Evolutionary conservation across 768 basidiomycete species (phyloP), one percentile per base, ranked within the genome.

Genomic region (Panellus pusillus): DNA sequence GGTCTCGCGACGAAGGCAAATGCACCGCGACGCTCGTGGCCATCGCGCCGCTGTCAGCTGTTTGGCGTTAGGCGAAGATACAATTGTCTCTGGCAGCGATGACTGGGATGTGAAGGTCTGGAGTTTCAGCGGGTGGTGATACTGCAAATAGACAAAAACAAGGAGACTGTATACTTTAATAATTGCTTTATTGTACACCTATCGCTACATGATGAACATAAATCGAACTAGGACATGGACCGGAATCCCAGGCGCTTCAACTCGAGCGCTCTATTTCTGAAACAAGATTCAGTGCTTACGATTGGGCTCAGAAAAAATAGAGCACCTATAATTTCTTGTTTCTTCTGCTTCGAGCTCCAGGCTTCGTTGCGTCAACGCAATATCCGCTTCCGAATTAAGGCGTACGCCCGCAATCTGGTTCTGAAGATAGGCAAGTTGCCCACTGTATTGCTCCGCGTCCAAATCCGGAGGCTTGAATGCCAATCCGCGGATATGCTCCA

Each of bases 81-180:
- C 95, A 72, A 91, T 97, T 41, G 83, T 98, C 9, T 95, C 93
- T n/a, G 94, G 95, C 9, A 93, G 93, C 61, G 95, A 98, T 66
- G 95, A 97, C 64, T 83, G 89, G 18, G 87, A 91, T 55, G 74
- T 98, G 50, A 86, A 85, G 65, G 78, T 97, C 41, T 98, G 95
- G 94, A 83, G 75, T 65, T 87, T 87, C 48, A 72, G 76, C 57
- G 75, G 74, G 59, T 77, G 61, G 72, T 15, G 27, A 35, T 35
- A 9, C 14, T 35, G 14, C 32, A 35, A 8, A 9, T 35, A 35
- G 32, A 35, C 9, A 11, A 35, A 35, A 35, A 35, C 14, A 24
- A 35, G 9, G 32, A 35, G 32, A 35, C 32, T 35, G 32, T 35
- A 35, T 35, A 35, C 32, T 35, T 35, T 35, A 35, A 8, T 35